Percentiles rank a stretch among this genome's conserved stretches.
Conservation (phyloP, 495 filamentous ascomycete genomes). For the Hamigera avellanea region DNA sequence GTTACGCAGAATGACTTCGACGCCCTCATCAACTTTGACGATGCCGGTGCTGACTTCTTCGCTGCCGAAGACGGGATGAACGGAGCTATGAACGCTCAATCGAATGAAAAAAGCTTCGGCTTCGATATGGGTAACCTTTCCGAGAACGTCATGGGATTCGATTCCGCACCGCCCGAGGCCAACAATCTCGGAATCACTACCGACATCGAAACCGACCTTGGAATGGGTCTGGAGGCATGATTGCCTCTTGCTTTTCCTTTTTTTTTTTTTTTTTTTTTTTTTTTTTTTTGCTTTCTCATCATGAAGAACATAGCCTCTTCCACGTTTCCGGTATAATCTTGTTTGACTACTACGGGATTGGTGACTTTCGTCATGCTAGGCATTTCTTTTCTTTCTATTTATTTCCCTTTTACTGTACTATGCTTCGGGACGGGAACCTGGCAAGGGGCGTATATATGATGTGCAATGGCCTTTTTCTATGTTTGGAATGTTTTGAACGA, state of each 20-base stretch:
- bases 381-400: background rate
- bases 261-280: conserved; percentile 3
- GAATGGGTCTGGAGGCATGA: conserved; percentile 14
- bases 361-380: too few species aligned
- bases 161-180: conserved; percentile 6
- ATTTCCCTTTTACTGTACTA: background rate
- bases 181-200: conserved; percentile 4
- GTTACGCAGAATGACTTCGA: conserved; percentile 41
- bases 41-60: conserved; percentile 28
- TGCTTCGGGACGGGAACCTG: background rate
- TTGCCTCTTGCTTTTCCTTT: background rate
- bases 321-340: too few species aligned
- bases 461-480: too few species aligned
- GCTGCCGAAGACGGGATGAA: conserved; percentile 16
- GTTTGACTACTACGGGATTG: too few species aligned
- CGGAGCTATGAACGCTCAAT: background rate
- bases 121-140: conserved; percentile 17
- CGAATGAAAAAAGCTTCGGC: conserved; percentile 10
- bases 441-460: too few species aligned
- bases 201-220: conserved; percentile 22
- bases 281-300: conserved; percentile 1
- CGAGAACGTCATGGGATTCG: conserved; percentile 4
- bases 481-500: too few species aligned
- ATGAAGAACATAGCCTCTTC: too few species aligned
- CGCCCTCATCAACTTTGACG: conserved; percentile 37